Evolutionary conservation across 1,284 basidiomycete genomes (phyloP), one percentile per base, ranked within the genome.

Genomic region (Amylostereum areolatum): DNA sequence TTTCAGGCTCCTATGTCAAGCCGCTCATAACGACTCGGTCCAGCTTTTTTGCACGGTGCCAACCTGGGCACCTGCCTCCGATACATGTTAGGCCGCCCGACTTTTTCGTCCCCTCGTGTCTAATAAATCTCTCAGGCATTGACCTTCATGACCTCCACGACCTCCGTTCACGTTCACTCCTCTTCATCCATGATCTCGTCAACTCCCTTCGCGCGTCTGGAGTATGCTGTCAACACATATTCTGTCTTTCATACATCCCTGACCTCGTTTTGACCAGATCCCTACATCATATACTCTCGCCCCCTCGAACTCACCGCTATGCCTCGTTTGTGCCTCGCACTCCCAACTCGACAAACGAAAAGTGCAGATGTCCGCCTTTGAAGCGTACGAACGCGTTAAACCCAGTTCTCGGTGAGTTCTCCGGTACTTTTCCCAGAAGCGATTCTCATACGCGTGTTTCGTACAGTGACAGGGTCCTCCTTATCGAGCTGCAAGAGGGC

Each of bases 121-220:
- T 2, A 39, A 48, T 37, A 49, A 43, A 45, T 31, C 39, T 46
- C 32, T 25, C 40, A 85, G 83, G 73, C 59, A 62, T 76, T 54
- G 83, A 85, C 62, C 69, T 89, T 47, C 70, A 88, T 64, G 77
- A 89, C 70, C 70, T 88, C 57, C 68, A 83, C 56, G 74, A 86
- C 59, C 63, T 87, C 56, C 72, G 80, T 37, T 74, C 80, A 39
- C 76, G 80, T 43, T 78, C 78, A 37, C 70, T 87, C n/a, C 56
- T 77, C 30, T 81, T 85, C 63, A 73, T 86, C 36, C 84, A 86
- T 58, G 73, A 80, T 53, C 67, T 86, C 35, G 62, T 84, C 39
- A 74, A 78, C 54, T 72, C 74, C 4, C 72, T 88, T 47, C 76
- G 78, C 42, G 71, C 77, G 6, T 74, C 74, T 50, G 84, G 83